These are phyloP conservation scores for Emergomyces orientalis DNA, from an alignment of 2,329 filamentous ascomycete genomes.

Conservation along the genomic window DNA sequence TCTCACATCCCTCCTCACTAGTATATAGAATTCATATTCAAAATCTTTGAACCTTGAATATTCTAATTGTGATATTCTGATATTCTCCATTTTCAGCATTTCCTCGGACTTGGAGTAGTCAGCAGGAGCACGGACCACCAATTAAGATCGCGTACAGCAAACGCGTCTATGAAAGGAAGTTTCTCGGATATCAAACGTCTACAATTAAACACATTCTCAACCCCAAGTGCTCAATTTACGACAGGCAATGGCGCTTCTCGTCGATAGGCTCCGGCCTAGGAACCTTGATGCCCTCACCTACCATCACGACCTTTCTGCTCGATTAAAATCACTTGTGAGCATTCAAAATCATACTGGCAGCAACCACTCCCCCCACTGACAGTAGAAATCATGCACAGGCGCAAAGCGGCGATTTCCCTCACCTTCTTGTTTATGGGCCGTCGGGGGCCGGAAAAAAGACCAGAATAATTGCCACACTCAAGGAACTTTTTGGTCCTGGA, in stretches of 20 bases:
- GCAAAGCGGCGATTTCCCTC: conserved; percentile 93
- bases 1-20: background rate
- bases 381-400: conserved; percentile 48
- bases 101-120: no score
- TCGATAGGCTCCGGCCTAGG: conserved; percentile 52
- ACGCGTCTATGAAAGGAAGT: conserved; percentile 24
- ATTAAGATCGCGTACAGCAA: conserved; percentile 32
- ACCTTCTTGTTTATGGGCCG: conserved; percentile 92
- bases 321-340: conserved; percentile 73
- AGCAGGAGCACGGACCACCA: conserved; percentile 27
- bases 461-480: conserved; percentile 85
- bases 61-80: background rate
- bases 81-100: background rate
- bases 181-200: background rate
- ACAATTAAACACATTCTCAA: background rate
- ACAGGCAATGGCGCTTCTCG: conserved; percentile 50
- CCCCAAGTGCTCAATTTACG: background rate
- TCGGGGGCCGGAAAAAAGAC: conserved; percentile 98
- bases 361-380: conserved; percentile 6
- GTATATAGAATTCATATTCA: background rate
- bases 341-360: conserved; percentile 3
- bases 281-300: conserved; percentile 60
- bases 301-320: conserved; percentile 76
- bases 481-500: conserved; percentile 87
- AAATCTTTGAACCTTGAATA: background rate